phyloP scores from a whole-genome alignment of 2,329 filamentous ascomycete species.

The Thermomyces lanuginosus region DNA sequence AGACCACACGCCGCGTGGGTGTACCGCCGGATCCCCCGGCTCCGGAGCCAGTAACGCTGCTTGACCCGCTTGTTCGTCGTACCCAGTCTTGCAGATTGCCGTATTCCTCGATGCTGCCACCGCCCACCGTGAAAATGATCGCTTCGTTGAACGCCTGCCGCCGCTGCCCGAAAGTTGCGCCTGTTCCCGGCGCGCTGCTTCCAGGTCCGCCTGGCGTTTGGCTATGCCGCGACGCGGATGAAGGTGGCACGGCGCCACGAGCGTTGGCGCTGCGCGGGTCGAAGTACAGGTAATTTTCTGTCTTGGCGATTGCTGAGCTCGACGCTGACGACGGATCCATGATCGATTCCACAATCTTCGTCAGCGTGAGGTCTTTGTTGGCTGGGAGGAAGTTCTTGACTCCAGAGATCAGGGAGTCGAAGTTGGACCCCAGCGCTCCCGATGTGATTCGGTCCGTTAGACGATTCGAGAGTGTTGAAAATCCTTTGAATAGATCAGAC shows the following conservation, averaged over 20 bases:
- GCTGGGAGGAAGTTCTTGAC: conserved; percentile 97
- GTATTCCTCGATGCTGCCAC: conserved; percentile 97
- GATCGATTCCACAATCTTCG: conserved; percentile 93
- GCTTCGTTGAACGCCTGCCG: conserved; percentile 80
- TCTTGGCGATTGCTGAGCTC: conserved; percentile 85
- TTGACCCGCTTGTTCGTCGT: conserved; percentile 48
- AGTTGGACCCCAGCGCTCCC: conserved; percentile 68
- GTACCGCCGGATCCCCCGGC: conserved; percentile 31
- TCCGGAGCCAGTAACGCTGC: conserved; percentile 29
- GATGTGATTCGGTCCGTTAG: conserved; percentile 91
- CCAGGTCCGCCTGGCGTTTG: conserved; percentile 29
- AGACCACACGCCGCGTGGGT: conserved; percentile 62
- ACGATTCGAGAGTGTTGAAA: conserved; percentile 78
- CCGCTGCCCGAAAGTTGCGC: conserved; percentile 77
- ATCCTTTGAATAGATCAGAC: conserved; percentile 73
- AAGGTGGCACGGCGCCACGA: conserved; percentile 74
- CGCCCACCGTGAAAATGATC: conserved; percentile 86
- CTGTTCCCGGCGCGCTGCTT: conserved; percentile 45
- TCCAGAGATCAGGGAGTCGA: conserved; percentile 84
- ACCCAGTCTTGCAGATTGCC: conserved; percentile 97
- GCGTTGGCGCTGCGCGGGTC: conserved; percentile 89
- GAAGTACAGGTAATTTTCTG: conserved; percentile 92
- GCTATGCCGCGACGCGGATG: conserved; percentile 38
- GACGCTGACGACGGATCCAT: conserved; percentile 90
- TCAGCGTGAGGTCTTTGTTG: conserved; percentile 88